A percentile compares a stretch with the other conserved stretches of the same genome.
Evolutionary conservation across 148 eudicot genomes (phyloP).

Genomic region (Rhododendron williamsianum): DNA sequence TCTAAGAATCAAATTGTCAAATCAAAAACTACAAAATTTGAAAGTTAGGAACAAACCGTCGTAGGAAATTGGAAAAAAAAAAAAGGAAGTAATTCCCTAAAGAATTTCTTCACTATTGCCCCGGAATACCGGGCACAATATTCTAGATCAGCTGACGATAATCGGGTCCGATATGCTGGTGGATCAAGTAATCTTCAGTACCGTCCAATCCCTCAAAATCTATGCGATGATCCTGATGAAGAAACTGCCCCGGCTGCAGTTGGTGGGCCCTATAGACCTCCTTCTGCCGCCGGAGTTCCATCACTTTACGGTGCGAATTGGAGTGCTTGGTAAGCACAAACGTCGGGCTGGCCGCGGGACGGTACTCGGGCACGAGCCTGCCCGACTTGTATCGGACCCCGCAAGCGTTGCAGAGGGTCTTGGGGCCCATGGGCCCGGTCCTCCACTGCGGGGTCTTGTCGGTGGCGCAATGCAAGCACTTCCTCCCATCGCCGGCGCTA

Average conservation of each 20-base stretch:
- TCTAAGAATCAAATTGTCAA: background rate
- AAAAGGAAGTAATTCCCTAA: background rate
- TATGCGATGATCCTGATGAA: constrained; percentile 30
- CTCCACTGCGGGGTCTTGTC: constrained; percentile 99
- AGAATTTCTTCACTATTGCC: background rate
- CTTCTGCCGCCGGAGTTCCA: constrained; percentile 90
- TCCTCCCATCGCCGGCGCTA: constrained; percentile 46
- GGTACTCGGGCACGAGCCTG: constrained; percentile 80
- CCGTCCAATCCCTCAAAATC: constrained; percentile 43
- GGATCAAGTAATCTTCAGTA: constrained; percentile 70
- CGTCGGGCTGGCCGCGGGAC: constrained; percentile 95
- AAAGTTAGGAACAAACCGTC: constrained; percentile 10
- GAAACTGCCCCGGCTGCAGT: constrained; percentile 36
- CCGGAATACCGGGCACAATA: background rate
- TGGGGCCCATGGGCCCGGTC: constrained; percentile 90
- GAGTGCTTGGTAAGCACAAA: constrained; percentile 78
- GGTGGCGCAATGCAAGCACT: constrained; percentile 79
- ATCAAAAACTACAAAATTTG: constrained; percentile 28
- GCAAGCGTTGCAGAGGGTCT: constrained; percentile 87
- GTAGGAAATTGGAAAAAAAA: background rate
- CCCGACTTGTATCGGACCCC: constrained; percentile 95
- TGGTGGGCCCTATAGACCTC: constrained; percentile 43
- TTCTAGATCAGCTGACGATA: constrained; percentile 54
- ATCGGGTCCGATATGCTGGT: constrained; percentile 73
- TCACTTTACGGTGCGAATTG: constrained; percentile 90